Base-by-base conservation (phyloP, 2,329 filamentous ascomycete species). In the Apiospora kogelbergensis region DNA sequence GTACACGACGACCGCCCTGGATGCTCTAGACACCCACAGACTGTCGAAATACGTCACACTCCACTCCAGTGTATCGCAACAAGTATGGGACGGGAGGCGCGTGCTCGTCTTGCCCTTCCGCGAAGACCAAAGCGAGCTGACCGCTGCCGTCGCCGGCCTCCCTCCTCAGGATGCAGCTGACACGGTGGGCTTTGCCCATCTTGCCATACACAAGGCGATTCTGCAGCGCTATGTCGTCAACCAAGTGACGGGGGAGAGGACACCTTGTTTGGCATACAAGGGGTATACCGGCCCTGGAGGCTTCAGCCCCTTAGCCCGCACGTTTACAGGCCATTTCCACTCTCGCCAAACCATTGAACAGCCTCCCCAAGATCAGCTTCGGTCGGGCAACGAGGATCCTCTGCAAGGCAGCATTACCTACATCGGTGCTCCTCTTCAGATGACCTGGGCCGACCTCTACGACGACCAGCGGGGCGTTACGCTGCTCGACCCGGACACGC, bases 311-410 rank as follows among this genome's bases (percentile, higher is more conserved):
- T 70, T 79, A 20, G 77, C 77, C 5, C 75, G 76, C 66, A 78
- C 77, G 10, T 79, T 78, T 48, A 79, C 77, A 1, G 77, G 77
- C 0, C 77, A 79, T 64, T 79, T 79, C 48, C 77, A 79, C 70
- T 76, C 73, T 44, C 76, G 77, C 63, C 78, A 79, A 68, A 75
- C 73, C 15, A 78, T 79, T 22, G 22, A 74, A 40, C 77, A 76
- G 53, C 22, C 41, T 5, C 67, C 44, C 26, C n/a, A 69, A 22
- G 48, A 69, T 6, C 20, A 65, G 45, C 26, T 70, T n/a, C 26
- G 45, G 20, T n/a, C 6, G 2, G 33, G 63, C 9, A 24, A 63
- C 42, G 53, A 63, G 20, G 66, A 68, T 60, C 66, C 63, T 26
- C 70, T 74, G 7, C 70, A 68, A 24, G 78, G 78, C 24, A 78